These are phyloP conservation scores for Heliamphora pulchella DNA, from an alignment of 179 eudicot genomes.

Conservation along the genomic window DNA sequence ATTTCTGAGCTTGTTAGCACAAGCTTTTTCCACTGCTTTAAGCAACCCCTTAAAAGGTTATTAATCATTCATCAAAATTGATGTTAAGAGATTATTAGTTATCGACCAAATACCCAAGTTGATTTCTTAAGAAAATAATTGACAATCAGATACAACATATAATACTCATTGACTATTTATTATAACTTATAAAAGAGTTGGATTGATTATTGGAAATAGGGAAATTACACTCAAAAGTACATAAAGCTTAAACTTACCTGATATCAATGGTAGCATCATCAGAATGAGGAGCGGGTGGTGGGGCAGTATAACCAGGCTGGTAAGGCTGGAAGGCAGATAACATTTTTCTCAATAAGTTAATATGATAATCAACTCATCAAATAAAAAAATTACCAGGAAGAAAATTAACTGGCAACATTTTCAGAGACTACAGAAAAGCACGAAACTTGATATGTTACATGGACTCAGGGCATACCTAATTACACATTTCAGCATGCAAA, in stretches of 20 bases:
- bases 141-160: not conserved
- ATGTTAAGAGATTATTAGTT: not conserved
- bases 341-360: not conserved
- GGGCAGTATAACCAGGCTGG: constrained; percentile 68
- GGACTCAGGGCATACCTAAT: not conserved
- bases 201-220: not conserved
- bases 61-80: not conserved
- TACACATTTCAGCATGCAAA: not conserved
- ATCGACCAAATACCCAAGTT: not conserved
- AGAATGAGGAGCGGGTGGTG: constrained; percentile 41
- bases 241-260: constrained; percentile 36
- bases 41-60: not conserved
- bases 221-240: not conserved
- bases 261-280: constrained; percentile 61
- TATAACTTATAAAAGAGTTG: not conserved
- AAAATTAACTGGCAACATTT: not conserved
- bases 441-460: not conserved
- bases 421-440: not conserved
- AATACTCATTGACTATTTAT: not conserved
- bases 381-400: not conserved
- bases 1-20: not conserved
- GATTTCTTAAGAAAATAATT: not conserved
- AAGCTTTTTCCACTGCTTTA: not conserved
- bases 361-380: not conserved
- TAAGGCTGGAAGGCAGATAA: constrained; percentile 44